Percentiles rank a stretch among this genome's conserved stretches.
phyloP scores from a whole-genome alignment of 441 rosid genomes.

The Aleurites moluccanus region DNA sequence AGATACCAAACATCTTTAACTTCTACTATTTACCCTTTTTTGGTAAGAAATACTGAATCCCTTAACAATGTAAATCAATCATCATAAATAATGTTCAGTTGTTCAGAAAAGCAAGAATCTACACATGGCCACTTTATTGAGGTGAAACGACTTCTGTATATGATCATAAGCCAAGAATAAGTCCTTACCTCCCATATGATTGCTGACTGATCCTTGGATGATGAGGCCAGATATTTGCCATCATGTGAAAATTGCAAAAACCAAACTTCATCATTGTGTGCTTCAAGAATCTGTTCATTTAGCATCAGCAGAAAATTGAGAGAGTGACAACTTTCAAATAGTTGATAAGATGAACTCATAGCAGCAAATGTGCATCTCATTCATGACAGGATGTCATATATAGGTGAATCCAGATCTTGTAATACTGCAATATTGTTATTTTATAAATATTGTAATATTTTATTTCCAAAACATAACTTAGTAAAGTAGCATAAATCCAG shows the following conservation, averaged over 20 bases:
- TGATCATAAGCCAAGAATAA: neutral
- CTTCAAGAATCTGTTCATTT: constrained; percentile 70
- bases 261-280: constrained; percentile 91
- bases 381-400: neutral
- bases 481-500: neutral
- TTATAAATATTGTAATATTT: neutral
- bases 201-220: constrained; percentile 77
- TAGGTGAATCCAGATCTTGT: neutral
- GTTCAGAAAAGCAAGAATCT: too few species aligned
- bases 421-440: neutral
- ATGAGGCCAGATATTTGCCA: constrained; percentile 89
- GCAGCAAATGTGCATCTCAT: constrained; percentile 6
- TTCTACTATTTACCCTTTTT: neutral
- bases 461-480: neutral
- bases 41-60: neutral
- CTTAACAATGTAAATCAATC: neutral
- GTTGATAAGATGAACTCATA: neutral
- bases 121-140: neutral
- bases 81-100: neutral
- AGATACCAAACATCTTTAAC: neutral
- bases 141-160: neutral
- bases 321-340: neutral
- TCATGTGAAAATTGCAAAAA: constrained; percentile 89
- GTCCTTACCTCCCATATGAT: constrained; percentile 83
- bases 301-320: constrained; percentile 20